Conservation (phyloP, 192 early-diverging fungal species). For the Obelidium mucronatum region DNA sequence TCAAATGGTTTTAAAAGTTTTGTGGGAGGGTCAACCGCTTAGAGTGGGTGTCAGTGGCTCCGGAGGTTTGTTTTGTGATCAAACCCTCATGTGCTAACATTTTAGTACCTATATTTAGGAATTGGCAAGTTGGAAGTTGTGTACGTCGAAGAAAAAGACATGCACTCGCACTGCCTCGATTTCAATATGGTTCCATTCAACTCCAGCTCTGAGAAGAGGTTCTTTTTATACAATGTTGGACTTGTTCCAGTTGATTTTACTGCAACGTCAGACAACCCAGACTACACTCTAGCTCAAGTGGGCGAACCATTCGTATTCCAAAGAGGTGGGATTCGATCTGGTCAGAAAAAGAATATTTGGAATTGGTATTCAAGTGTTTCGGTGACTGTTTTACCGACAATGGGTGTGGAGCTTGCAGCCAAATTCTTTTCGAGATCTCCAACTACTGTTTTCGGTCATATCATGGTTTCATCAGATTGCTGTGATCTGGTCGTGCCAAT, state of each 20-base stretch:
- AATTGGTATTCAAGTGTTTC: conserved; percentile 53
- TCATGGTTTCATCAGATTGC: conserved; percentile 58
- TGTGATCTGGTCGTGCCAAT: conserved; percentile 53
- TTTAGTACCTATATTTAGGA: conserved; percentile 29
- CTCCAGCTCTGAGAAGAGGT: conserved; percentile 61
- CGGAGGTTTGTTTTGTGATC: conserved; percentile 39
- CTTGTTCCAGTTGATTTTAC: conserved; percentile 59
- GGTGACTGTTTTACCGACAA: conserved; percentile 43
- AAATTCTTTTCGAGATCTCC: conserved; percentile 56
- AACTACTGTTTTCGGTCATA: conserved; percentile 47
- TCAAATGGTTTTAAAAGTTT: conserved; percentile 53
- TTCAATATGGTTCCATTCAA: conserved; percentile 73
- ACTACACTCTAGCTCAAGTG: conserved; percentile 53
- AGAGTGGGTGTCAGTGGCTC: conserved; percentile 54
- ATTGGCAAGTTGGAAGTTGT: conserved; percentile 63
- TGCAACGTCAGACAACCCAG: conserved; percentile 54
- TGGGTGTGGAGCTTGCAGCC: conserved; percentile 55
- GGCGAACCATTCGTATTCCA: conserved; percentile 55
- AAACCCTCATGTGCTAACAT: not conserved
- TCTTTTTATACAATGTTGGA: conserved; percentile 62
- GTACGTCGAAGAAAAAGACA: conserved; percentile 58
- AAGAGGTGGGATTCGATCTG: conserved; percentile 28
- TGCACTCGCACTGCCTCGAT: conserved; percentile 52
- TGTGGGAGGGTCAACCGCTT: conserved; percentile 64
- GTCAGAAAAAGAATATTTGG: conserved; percentile 49